These are phyloP conservation scores for Tetracladium maxilliforme DNA, from an alignment of 2,329 filamentous ascomycete genomes.

Conservation along the genomic window DNA sequence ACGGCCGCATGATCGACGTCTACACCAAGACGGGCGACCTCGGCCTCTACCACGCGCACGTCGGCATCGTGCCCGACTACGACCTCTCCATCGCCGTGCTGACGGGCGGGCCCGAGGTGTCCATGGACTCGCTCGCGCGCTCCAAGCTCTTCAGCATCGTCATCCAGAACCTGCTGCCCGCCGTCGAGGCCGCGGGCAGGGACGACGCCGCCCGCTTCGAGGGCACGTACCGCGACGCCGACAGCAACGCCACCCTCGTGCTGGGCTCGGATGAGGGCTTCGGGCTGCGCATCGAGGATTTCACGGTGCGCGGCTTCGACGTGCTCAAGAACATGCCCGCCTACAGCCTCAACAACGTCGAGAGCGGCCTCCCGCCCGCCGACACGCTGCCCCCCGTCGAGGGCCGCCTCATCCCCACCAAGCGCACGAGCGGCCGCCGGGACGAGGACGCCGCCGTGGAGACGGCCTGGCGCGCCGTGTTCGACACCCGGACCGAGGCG, in stretches of 20 bases:
- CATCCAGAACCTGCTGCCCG: slow-evolving; percentile 20
- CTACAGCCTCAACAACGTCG: slow-evolving; percentile 9
- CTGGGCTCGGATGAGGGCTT: slow-evolving; percentile 21
- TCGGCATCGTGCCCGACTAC: slow-evolving; percentile 30
- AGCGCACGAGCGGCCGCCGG: no score
- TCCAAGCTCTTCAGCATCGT: no score
- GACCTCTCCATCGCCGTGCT: slow-evolving; percentile 25
- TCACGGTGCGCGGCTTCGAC: slow-evolving; percentile 24
- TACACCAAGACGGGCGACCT: slow-evolving; percentile 30
- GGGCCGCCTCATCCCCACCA: slow-evolving; percentile 15
- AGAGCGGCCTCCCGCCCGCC: slow-evolving; percentile 4
- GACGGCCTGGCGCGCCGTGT: slow-evolving; percentile 17
- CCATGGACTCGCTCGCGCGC: no score
- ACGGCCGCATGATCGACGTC: slow-evolving; percentile 25
- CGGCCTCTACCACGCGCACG: slow-evolving; percentile 21
- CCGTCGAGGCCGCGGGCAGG: slow-evolving; percentile 24
- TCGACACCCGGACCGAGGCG: slow-evolving; percentile 9
- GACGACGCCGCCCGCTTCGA: slow-evolving; percentile 15
- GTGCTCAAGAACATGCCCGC: slow-evolving; percentile 15
- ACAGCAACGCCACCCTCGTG: slow-evolving; percentile 22
- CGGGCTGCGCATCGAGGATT: slow-evolving; percentile 21
- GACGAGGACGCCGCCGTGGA: slow-evolving; percentile 7
- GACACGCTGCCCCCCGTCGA: slow-evolving; percentile 7
- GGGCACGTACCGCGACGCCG: slow-evolving; percentile 21
- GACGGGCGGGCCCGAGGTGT: no score